Evolutionary conservation across 306 rosid genomes (phyloP).

Genomic region (Vigna mungo): DNA sequence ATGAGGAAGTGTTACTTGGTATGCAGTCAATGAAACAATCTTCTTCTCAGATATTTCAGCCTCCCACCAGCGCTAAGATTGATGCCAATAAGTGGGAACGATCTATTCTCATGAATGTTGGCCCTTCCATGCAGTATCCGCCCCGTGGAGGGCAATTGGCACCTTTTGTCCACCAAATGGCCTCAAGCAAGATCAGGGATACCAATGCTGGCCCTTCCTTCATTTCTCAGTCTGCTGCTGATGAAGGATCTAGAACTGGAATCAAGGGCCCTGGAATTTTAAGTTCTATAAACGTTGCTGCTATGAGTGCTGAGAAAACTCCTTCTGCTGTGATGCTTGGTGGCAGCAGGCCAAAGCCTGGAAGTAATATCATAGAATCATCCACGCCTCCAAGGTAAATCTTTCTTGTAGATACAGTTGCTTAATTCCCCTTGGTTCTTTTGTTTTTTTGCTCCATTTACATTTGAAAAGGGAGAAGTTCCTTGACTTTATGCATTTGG

Average conservation of each 20-base stretch:
- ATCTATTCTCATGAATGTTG: slow-evolving; percentile 66
- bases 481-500: slow-evolving; percentile 46
- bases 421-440: slow-evolving; percentile 7
- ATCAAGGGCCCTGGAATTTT: slow-evolving; percentile 86
- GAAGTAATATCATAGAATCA: slow-evolving; percentile 61
- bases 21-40: slow-evolving; percentile 73
- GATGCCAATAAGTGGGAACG: slow-evolving; percentile 72
- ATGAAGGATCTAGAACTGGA: slow-evolving; percentile 98
- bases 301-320: slow-evolving; percentile 65
- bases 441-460: slow-evolving; percentile 10
- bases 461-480: slow-evolving; percentile 25
- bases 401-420: slow-evolving; percentile 12
- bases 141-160: slow-evolving; percentile 65
- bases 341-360: slow-evolving; percentile 69
- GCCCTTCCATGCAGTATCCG: slow-evolving; percentile 71
- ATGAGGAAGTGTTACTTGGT: slow-evolving; percentile 67
- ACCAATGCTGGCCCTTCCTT: slow-evolving; percentile 70
- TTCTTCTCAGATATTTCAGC: slow-evolving; percentile 72
- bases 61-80: slow-evolving; percentile 63
- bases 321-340: slow-evolving; percentile 63
- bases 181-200: slow-evolving; percentile 75
- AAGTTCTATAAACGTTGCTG: slow-evolving; percentile 62
- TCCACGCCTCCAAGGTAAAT: slow-evolving; percentile 65
- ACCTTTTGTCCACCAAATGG: slow-evolving; percentile 67
- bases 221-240: slow-evolving; percentile 93